These are phyloP conservation scores for Salix brachista DNA, from an alignment of 345 rosid species.

Conservation along the genomic window DNA sequence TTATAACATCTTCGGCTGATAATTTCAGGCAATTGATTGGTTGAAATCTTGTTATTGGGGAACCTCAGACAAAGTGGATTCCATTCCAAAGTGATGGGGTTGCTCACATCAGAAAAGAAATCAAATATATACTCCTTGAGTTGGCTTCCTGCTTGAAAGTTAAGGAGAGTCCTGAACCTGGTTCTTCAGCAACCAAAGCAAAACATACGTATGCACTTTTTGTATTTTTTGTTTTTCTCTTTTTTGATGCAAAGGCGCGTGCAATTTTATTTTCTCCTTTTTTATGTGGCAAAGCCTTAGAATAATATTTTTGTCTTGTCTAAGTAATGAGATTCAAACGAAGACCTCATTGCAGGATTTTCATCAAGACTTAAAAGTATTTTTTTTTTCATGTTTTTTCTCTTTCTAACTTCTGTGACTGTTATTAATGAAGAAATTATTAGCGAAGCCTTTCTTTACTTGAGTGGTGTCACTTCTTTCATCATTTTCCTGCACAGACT, in stretches of 20 bases:
- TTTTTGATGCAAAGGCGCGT: not conserved
- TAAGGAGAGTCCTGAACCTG: constrained; percentile 34
- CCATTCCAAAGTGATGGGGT: constrained; percentile 50
- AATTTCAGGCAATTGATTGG: constrained; percentile 81
- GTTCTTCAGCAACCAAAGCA: constrained; percentile 37
- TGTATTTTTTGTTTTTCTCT: not conserved
- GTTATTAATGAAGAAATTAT: not conserved
- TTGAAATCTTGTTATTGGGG: constrained; percentile 81
- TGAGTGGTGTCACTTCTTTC: not conserved
- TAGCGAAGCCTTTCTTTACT: too few species aligned
- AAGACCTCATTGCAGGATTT: not conserved
- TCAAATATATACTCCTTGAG: constrained; percentile 56
- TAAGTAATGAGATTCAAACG: not conserved
- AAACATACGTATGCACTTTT: constrained; percentile 31
- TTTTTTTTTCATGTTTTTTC: not conserved
- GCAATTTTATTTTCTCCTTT: not conserved
- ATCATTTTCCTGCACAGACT: not conserved
- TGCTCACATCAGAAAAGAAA: constrained; percentile 49
- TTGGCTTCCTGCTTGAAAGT: constrained; percentile 48
- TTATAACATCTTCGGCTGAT: constrained; percentile 2
- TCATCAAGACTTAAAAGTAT: not conserved
- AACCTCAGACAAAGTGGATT: constrained; percentile 60
- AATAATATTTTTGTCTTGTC: not conserved
- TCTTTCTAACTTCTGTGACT: not conserved
- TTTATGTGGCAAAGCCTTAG: not conserved